Evolutionary conservation across 345 rosid species (phyloP).

Genomic region (Citrus mangshanensis): DNA sequence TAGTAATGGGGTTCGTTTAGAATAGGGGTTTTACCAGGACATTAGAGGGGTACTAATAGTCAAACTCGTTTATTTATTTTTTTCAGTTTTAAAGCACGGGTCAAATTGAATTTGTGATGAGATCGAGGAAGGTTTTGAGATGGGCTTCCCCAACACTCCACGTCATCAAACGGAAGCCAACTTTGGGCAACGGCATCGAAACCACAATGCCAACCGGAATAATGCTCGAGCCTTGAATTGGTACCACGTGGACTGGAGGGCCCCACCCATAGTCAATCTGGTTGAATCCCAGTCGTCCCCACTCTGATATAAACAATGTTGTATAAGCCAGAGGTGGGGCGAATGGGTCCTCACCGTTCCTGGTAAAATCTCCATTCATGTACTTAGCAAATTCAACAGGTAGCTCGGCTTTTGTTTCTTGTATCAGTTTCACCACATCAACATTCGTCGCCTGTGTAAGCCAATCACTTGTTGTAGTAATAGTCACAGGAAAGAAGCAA

Average conservation of each 20-base stretch:
- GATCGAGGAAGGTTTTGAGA: conserved; percentile 33
- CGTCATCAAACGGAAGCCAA: conserved; percentile 66
- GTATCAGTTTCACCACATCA: conserved; percentile 47
- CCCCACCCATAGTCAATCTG: conserved; percentile 66
- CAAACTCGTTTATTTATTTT: no score
- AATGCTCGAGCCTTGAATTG: conserved; percentile 50
- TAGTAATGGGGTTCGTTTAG: no score
- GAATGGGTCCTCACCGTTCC: conserved; percentile 46
- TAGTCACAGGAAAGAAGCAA: conserved; percentile 62
- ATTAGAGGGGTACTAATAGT: no score
- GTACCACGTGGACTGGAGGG: conserved; percentile 46
- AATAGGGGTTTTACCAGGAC: no score
- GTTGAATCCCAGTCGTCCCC: conserved; percentile 67
- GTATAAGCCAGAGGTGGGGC: conserved; percentile 46
- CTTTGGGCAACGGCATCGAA: conserved; percentile 42
- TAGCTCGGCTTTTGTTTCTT: conserved; percentile 43
- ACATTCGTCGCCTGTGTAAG: conserved; percentile 22
- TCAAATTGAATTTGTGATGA: conserved; percentile 28
- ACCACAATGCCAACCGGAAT: conserved; percentile 63
- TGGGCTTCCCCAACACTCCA: conserved; percentile 62
- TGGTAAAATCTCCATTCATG: conserved; percentile 29
- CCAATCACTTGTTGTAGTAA: conserved; percentile 32
- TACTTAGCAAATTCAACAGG: conserved; percentile 38
- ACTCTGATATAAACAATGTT: conserved; percentile 57
- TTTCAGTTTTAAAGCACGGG: no score